A percentile compares a stretch with the other conserved stretches of the same genome.
These are phyloP conservation scores for Apiospora saccharicola DNA, from an alignment of 2,329 filamentous ascomycete species.

Conservation along the genomic window DNA sequence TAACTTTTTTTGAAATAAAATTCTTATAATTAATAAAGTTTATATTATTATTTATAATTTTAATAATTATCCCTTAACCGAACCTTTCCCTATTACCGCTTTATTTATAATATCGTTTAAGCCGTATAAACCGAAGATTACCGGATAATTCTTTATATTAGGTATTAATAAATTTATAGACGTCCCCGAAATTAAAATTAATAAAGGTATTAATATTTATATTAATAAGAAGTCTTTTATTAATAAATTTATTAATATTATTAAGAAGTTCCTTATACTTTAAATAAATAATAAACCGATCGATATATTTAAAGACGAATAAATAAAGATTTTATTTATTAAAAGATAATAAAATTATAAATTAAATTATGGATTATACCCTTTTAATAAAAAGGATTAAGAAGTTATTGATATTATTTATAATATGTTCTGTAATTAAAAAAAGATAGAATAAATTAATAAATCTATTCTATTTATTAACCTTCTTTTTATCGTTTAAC, in stretches of 20 bases:
- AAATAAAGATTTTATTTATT: slow-evolving; percentile 22
- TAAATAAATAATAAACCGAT: background rate
- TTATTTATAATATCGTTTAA: no score
- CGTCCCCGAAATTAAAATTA: background rate
- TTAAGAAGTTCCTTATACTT: background rate
- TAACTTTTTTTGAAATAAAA: no score
- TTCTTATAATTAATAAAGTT: no score
- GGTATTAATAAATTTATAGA: slow-evolving; percentile 1
- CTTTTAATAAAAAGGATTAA: background rate
- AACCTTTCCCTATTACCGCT: no score
- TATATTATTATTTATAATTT: background rate
- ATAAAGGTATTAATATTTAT: slow-evolving; percentile 5
- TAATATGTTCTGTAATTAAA: no score
- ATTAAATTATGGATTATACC: background rate
- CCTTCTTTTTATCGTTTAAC: no score
- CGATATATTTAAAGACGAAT: background rate
- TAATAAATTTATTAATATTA: background rate
- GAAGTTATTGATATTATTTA: no score
- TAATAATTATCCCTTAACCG: no score
- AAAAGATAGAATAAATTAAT: no score
- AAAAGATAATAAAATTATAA: slow-evolving; percentile 14
- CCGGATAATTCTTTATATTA: background rate
- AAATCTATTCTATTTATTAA: no score
- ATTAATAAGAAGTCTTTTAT: background rate
- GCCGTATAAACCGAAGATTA: no score